Base-by-base conservation (phyloP, 352 stramenopile genomes). In the Phytopythium cucurbitacearum region DNA sequence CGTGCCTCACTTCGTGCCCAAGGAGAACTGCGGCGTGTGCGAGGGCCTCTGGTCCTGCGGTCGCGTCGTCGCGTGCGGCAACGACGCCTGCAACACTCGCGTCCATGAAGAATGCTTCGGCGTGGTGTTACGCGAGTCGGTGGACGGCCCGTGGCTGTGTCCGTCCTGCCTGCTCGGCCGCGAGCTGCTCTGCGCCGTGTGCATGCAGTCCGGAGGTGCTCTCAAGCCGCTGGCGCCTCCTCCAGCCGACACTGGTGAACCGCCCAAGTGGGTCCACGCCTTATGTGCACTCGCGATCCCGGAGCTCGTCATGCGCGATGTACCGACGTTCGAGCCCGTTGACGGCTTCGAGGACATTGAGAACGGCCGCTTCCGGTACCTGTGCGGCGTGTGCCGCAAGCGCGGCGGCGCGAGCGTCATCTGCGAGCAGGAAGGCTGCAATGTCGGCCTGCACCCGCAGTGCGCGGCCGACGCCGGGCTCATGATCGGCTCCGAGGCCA, bases 81-180 rank as follows among this genome's bases (percentile, higher is more conserved):
- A 85, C 45, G 80, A 91, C 57, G 54, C 67, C 0, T 94, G 84
- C 41, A 60, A 71, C 12, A 73, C 78, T 6, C 61, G 73, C 45
- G 71, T 94, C 48, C 84, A 94, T 52, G 84, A 94, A 52, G 84
- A 92, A 48, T 94, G 84, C 47, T 94, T 91, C 55, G 84, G 84
- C 21, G 71, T 86, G 36, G 64, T 94, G 16, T 48, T 94, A 33
- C 73, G 81, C 10, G 62, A 78, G 36, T 10, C 59, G 6, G 56
- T 64, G 13, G 64, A 85, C 46, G 84, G 84, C 0, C 76, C 81
- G 8, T 94, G 84, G 84, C 61, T 63, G 43, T 94, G 84, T 59
- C 76, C 84, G 21, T 86, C 78, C n/a, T 94, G 84, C 64, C 63
- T 89, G 7, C 57, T 92, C 9, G 80, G 82, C 1, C 72, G 77